Evolutionary conservation across 208 protist species (phyloP).

Genomic region (Wallacemonas rigidus): DNA sequence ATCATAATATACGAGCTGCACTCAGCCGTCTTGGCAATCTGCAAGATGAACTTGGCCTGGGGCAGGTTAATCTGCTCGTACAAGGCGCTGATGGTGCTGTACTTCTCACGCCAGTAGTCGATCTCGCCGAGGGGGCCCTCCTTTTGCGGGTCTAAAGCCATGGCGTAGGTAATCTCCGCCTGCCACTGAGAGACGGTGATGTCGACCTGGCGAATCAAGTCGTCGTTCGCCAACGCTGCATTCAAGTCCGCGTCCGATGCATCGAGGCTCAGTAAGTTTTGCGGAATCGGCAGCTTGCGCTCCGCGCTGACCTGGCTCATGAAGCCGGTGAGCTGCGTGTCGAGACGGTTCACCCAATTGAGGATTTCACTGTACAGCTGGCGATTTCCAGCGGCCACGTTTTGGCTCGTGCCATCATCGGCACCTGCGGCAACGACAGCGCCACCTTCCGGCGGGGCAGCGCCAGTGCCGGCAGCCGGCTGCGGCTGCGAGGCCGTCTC

Average conservation of each 20-base stretch:
- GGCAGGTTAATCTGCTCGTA: constrained; percentile 97
- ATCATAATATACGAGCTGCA: constrained; percentile 91
- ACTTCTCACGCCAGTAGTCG: constrained; percentile 97
- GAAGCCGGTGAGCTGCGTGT: constrained; percentile 87
- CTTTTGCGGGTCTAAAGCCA: constrained; percentile 91
- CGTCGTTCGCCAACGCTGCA: constrained; percentile 81
- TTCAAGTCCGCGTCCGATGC: constrained; percentile 76
- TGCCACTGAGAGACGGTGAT: constrained; percentile 90
- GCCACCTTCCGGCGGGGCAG: background rate
- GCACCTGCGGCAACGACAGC: background rate
- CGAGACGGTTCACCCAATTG: constrained; percentile 84
- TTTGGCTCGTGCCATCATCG: background rate
- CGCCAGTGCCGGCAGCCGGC: background rate
- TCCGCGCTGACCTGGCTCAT: constrained; percentile 89
- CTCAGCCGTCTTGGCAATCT: constrained; percentile 88
- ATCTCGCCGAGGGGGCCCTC: constrained; percentile 96
- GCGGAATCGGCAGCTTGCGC: constrained; percentile 86
- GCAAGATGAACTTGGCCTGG: constrained; percentile 92
- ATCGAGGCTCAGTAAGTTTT: constrained; percentile 73
- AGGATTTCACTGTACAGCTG: constrained; percentile 87
- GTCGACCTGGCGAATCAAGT: constrained; percentile 88
- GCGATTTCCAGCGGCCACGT: constrained; percentile 37
- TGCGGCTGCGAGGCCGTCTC: background rate
- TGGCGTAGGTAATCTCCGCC: constrained; percentile 87
- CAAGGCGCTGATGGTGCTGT: constrained; percentile 93